Evolutionary conservation across 192 early-diverging fungal genomes (phyloP), one percentile per base, ranked within the genome.

Genomic region (Spizellomyces sp.): DNA sequence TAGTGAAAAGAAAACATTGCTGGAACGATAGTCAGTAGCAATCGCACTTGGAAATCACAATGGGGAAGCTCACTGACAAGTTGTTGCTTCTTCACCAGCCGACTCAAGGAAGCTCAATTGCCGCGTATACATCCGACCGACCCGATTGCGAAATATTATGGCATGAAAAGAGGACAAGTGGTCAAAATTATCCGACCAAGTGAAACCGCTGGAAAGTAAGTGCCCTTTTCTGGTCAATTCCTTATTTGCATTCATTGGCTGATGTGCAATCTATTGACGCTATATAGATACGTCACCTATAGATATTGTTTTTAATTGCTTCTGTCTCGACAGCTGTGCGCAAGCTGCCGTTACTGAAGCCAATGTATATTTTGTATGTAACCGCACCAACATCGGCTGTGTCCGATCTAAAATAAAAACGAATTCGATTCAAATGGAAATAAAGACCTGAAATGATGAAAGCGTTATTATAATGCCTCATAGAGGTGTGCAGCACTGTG

Each of bases 71-170:
- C 48, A 43, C 4, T 69, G 9, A 22, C 42, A 36, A 2, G 2
- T 69, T 58, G 54, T 22, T 58, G 17, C 12, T 14, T 48, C 64
- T 62, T 64, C 46, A 42, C 43, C 76, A 94, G 92, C 79, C 91
- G 94, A 52, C 79, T 99, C 73, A 94, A 92, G 80, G 96, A 98
- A 68, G 92, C 95, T 2, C 97, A 99, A 83, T 80, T 99, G 54
- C 97, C 97, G 6, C 82, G 97, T 12, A 96, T 99, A 69, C 88
- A 87, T 62, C 80, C 77, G 41, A 89, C 84, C 44, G 97, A 99
- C 71, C 95, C 97, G 0, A 88, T 99, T 19, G 96, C 97, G 71
- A 86, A 93, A 74, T 99, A 96, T 85, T 99, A 96, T 71, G 97
- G 97, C 8, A 83, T 99, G 80, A 86, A 87, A 47, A 63, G 81